Evolutionary conservation across 176 grass and related monocot genomes (phyloP).

Genomic region (Canna indica): DNA sequence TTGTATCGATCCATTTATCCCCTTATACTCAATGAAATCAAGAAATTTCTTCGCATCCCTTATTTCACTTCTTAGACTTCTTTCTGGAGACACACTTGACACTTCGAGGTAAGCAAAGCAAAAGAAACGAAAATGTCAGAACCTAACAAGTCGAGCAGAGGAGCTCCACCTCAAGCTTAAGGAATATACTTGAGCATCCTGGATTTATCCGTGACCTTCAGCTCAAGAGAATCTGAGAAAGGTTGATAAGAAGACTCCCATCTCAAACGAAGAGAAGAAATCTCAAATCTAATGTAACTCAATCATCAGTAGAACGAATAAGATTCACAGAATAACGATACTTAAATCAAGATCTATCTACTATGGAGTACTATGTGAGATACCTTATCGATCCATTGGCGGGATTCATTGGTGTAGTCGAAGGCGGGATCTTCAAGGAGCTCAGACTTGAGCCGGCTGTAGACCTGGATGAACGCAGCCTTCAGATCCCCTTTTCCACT

Average conservation of each 20-base stretch:
- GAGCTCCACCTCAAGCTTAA: not conserved
- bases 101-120: not conserved
- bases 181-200: not conserved
- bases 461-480: conserved; percentile 53
- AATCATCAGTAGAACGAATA: not conserved
- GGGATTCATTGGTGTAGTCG: conserved; percentile 89
- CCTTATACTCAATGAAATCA: too few species aligned
- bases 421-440: conserved; percentile 87
- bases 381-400: conserved; percentile 88
- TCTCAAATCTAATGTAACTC: not conserved
- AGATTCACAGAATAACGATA: not conserved
- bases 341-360: not conserved
- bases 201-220: not conserved
- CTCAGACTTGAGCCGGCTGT: conserved; percentile 60
- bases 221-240: not conserved
- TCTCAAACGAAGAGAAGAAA: not conserved
- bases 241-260: not conserved
- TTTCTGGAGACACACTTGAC: too few species aligned
- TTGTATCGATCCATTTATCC: too few species aligned
- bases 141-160: not conserved
- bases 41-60: not conserved
- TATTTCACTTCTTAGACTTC: not conserved
- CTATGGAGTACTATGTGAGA: not conserved
- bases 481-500: conserved; percentile 27
- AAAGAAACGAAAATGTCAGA: not conserved